Percentiles rank a stretch among this genome's conserved stretches.
Evolutionary conservation across 1,139 yeast genomes (phyloP).

Genomic region (Kodamaea derodonti): DNA sequence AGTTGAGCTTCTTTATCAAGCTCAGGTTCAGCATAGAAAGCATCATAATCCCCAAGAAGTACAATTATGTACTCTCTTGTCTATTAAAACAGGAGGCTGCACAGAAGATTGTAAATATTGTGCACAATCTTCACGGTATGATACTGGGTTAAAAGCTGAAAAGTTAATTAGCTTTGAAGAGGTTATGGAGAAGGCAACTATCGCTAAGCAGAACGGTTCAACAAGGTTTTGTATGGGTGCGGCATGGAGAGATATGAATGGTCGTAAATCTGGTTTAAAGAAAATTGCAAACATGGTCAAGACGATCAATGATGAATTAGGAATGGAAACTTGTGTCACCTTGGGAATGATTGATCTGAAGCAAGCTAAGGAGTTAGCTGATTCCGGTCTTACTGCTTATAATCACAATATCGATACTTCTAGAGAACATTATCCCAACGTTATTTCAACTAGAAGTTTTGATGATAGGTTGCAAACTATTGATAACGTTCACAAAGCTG

Average conservation of each 20-base stretch:
- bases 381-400: slow-evolving; percentile 77
- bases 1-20: slow-evolving; percentile 56
- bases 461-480: slow-evolving; percentile 71
- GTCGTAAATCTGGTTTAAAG: slow-evolving; percentile 65
- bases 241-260: slow-evolving; percentile 85
- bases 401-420: slow-evolving; percentile 82
- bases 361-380: slow-evolving; percentile 56
- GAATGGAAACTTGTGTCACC: slow-evolving; percentile 77
- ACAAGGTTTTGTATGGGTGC: slow-evolving; percentile 86
- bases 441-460: slow-evolving; percentile 64
- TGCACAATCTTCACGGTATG: slow-evolving; percentile 67
- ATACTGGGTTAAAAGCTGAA: slow-evolving; percentile 68
- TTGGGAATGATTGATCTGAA: slow-evolving; percentile 68
- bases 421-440: slow-evolving; percentile 68
- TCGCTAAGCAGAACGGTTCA: slow-evolving; percentile 67
- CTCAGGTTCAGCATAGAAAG: slow-evolving; percentile 64
- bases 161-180: slow-evolving; percentile 57
- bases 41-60: slow-evolving; percentile 68
- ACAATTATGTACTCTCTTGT: slow-evolving; percentile 71
- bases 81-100: slow-evolving; percentile 78
- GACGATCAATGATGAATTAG: slow-evolving; percentile 55
- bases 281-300: slow-evolving; percentile 64
- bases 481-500: slow-evolving; percentile 59
- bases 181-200: slow-evolving; percentile 59
- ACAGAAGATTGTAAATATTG: slow-evolving; percentile 81